These are phyloP conservation scores for Fusarium temperatum DNA, from an alignment of 2,329 filamentous ascomycete genomes.

Conservation along the genomic window DNA sequence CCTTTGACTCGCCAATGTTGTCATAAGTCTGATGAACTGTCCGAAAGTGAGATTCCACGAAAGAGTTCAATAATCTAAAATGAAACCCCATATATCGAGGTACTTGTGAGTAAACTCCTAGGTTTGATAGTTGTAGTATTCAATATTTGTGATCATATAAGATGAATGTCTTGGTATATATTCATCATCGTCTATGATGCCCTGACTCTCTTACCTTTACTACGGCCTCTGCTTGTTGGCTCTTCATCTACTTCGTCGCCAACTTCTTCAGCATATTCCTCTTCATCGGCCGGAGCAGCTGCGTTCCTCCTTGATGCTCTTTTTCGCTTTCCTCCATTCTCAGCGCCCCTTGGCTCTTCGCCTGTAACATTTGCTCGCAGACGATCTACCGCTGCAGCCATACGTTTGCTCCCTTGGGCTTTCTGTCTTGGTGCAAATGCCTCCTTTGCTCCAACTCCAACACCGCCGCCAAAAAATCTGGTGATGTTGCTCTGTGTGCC, in stretches of 20 bases:
- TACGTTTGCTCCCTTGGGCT: slow-evolving; percentile 72
- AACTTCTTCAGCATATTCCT: slow-evolving; percentile 23
- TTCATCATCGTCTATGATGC: slow-evolving; percentile 16
- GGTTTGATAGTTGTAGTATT: not conserved
- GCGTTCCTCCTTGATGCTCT: slow-evolving; percentile 29
- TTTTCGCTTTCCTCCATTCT: slow-evolving; percentile 37
- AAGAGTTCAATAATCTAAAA: not conserved
- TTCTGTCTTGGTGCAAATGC: slow-evolving; percentile 76
- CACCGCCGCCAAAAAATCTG: slow-evolving; percentile 81
- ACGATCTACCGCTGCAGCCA: slow-evolving; percentile 77
- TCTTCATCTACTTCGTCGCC: slow-evolving; percentile 18
- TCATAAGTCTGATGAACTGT: not conserved
- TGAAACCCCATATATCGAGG: not conserved
- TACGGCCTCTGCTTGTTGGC: not conserved
- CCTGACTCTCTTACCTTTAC: slow-evolving; percentile 33
- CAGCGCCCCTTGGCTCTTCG: slow-evolving; percentile 2
- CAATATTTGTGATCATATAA: not conserved
- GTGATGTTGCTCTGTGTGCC: slow-evolving; percentile 98
- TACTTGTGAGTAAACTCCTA: not conserved
- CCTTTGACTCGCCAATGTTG: not conserved
- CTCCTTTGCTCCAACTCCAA: slow-evolving; percentile 72
- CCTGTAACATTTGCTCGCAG: slow-evolving; percentile 58
- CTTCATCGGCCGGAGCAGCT: slow-evolving; percentile 26
- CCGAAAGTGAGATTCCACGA: not conserved
- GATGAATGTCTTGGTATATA: not conserved